phyloP scores from a whole-genome alignment of 805 yeast species.

The Pichia californica region DNA sequence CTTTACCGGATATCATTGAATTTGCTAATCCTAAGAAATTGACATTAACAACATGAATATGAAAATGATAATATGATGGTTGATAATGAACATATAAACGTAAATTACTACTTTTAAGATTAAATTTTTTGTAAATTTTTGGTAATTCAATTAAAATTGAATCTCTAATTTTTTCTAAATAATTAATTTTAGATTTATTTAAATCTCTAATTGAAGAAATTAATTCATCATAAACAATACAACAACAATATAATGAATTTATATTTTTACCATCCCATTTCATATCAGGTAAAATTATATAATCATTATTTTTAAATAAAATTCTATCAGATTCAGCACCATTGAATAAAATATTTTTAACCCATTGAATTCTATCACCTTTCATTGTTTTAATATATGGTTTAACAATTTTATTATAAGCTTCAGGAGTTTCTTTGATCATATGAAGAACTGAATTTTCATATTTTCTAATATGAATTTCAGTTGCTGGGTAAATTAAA shows the following conservation, averaged over 20 bases:
- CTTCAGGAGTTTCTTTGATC: constrained; percentile 74
- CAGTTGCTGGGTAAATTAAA: constrained; percentile 84
- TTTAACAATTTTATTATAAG: constrained; percentile 52
- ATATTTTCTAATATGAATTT: constrained; percentile 73
- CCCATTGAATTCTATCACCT: constrained; percentile 85
- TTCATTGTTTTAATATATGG: constrained; percentile 76
- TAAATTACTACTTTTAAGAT: constrained; percentile 48
- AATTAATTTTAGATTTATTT: constrained; percentile 47
- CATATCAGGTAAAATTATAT: constrained; percentile 86
- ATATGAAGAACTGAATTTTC: constrained; percentile 53
- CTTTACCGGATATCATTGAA: constrained; percentile 71
- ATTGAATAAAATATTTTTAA: constrained; percentile 68
- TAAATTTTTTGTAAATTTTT: constrained; percentile 30
- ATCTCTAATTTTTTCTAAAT: constrained; percentile 42
- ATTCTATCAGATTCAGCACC: constrained; percentile 83
- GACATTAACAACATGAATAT: constrained; percentile 79
- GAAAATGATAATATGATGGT: constrained; percentile 95
- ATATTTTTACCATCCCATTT: constrained; percentile 82
- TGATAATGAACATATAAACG: constrained; percentile 87
- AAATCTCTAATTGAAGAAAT: constrained; percentile 74
- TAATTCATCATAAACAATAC: constrained; percentile 64
- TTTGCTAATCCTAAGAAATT: constrained; percentile 61
- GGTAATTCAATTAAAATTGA: constrained; percentile 45
- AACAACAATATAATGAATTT: constrained; percentile 69
- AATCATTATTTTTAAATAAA: constrained; percentile 60